Base-by-base conservation (phyloP, 768 basidiomycete genomes). In the Phlegmacium glaucopus region DNA sequence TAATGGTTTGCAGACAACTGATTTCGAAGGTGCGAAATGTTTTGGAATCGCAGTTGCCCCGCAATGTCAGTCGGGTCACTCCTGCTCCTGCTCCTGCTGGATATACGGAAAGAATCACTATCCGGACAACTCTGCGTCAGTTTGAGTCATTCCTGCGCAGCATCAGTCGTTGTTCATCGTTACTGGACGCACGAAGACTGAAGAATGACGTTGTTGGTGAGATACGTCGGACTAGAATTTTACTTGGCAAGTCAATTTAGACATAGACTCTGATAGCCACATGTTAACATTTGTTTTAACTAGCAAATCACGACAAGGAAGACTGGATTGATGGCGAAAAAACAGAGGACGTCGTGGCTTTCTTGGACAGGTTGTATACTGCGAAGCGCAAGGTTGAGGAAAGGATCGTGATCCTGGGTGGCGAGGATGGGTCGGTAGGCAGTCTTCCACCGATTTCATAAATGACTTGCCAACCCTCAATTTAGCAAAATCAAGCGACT, bases 191-290 rank as follows among this genome's bases (percentile, higher is more conserved):
- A 3, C 78, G 93, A 45, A 76, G 94, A 17, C 67, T 98, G 32
- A 89, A 94, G 68, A 94, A 90, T 53, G 96, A 99, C 57, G 78
- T 99, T 29, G 82, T 87, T 52, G 80, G 90, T n/a, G 94, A 97
- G 69, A 90, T 95, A 36, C 69, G 95, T 50, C 76, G 83, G 57
- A 94, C 92, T 6, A 78, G 89, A 42, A 57, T 84, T 32, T 61
- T 86, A 26, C 75, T 92, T 15, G 86, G 90, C 90, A 58, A 47
- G 74, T 49, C 39, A n/a, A n/a, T 30, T 6, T 5, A 40, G 30
- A 26, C 44, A 13, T 22, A 22, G 22, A 11, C 30, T n/a, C 13
- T 32, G 40, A 39, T 38, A 53, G 22, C 50, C 18, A 11, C n/a
- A 17, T 27, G 25, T 30, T 15, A 48, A 36, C 11, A 37, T 29